These are phyloP conservation scores for Cystobasidium onofrii DNA, from an alignment of 768 basidiomycete genomes.

Conservation along the genomic window DNA sequence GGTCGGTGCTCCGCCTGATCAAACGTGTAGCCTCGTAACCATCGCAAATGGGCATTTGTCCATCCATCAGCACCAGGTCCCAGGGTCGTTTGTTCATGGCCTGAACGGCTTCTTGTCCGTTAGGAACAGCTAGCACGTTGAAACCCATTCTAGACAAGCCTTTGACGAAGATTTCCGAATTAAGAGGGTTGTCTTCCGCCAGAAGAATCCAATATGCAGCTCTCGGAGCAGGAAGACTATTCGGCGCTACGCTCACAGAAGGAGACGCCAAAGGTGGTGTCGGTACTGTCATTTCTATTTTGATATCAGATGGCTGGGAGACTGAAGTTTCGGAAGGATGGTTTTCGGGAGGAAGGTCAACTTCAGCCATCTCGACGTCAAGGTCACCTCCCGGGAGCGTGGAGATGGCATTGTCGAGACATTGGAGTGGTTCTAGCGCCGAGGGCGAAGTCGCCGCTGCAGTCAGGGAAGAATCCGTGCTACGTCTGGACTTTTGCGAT, in stretches of 20 bases:
- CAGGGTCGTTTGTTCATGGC: constrained; percentile 13
- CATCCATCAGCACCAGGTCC: constrained; percentile 17
- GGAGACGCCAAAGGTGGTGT: background rate
- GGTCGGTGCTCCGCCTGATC: constrained; percentile 14
- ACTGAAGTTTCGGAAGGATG: background rate
- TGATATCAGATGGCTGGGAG: background rate
- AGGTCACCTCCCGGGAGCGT: background rate
- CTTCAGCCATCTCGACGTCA: background rate
- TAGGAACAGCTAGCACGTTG: constrained; percentile 26
- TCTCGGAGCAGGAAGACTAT: background rate
- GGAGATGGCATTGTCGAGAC: background rate
- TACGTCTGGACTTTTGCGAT: background rate
- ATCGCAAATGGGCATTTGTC: background rate
- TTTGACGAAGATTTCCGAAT: constrained; percentile 29
- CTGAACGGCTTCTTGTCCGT: constrained; percentile 35
- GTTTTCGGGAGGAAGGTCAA: background rate
- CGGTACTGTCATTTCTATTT: background rate
- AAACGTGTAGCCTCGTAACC: constrained; percentile 21
- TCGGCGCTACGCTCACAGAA: background rate
- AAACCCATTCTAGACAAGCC: constrained; percentile 36
- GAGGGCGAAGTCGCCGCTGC: background rate
- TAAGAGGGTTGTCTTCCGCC: constrained; percentile 39
- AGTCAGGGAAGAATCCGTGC: background rate
- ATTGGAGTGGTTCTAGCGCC: background rate
- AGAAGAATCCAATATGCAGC: constrained; percentile 10